phyloP scores from a whole-genome alignment of 805 yeast genomes.

The Metschnikowia chrysomelidarum region DNA sequence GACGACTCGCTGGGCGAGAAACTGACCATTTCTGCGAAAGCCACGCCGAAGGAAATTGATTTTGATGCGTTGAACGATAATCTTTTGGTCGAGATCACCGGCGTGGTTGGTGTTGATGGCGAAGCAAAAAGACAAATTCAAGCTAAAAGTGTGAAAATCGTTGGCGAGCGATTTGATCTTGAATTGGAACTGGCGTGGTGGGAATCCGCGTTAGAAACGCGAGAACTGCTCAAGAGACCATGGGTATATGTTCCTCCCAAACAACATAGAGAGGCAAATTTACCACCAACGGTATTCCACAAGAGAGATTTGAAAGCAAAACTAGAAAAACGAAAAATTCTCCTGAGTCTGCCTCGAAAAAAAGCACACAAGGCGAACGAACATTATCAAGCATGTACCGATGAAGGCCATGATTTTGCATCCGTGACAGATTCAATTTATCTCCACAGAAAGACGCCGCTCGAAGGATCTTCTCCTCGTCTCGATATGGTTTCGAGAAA shows the following conservation, averaged over 20 bases:
- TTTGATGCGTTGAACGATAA: conserved; percentile 21
- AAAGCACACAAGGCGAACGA: too few species aligned
- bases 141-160: conserved; percentile 10
- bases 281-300: conserved; percentile 59
- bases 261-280: background rate
- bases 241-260: conserved; percentile 25
- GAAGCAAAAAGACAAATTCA: conserved; percentile 10
- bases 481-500: too few species aligned
- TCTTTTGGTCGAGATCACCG: conserved; percentile 24
- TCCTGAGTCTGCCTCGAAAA: background rate
- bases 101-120: conserved; percentile 17
- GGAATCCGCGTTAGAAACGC: conserved; percentile 23
- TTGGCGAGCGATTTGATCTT: conserved; percentile 21
- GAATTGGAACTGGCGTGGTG: conserved; percentile 29
- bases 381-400: too few species aligned
- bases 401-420: too few species aligned
- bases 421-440: too few species aligned
- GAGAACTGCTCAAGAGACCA: conserved; percentile 21
- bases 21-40: conserved; percentile 28
- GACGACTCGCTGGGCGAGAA: conserved; percentile 35
- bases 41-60: conserved; percentile 17
- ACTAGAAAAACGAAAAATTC: conserved; percentile 66
- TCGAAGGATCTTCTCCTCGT: too few species aligned
- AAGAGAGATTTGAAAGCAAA: conserved; percentile 82
- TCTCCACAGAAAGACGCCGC: too few species aligned